phyloP scores from a whole-genome alignment of 2,329 filamentous ascomycete species.

The Pyrenophora teres region DNA sequence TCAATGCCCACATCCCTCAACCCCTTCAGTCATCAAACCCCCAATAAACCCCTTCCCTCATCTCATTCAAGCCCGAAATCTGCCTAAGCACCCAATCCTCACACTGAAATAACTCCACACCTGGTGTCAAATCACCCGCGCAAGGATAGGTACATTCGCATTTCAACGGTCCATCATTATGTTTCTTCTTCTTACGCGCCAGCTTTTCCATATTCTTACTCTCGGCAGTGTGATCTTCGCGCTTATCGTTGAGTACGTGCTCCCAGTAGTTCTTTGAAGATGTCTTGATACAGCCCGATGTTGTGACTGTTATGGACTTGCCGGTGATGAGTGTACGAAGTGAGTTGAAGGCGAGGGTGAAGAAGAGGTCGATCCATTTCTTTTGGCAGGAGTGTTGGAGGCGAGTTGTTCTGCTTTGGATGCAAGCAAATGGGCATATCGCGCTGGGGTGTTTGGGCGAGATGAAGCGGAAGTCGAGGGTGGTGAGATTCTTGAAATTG shows the following conservation, averaged over 20 bases:
- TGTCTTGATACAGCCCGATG: constrained; percentile 22
- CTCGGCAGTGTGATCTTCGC: background rate
- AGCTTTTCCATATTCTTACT: background rate
- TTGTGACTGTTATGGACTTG: background rate
- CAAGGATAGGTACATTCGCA: constrained; percentile 18
- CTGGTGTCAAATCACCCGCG: background rate
- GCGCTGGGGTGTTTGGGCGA: constrained; percentile 19
- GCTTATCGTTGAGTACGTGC: constrained; percentile 2
- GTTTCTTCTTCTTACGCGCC: background rate
- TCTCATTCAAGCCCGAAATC: constrained; percentile 8
- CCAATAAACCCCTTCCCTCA: constrained; percentile 14
- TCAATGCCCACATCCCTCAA: no score
- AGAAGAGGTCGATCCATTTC: constrained; percentile 21
- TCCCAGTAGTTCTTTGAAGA: constrained; percentile 16
- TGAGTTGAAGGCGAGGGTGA: constrained; percentile 7
- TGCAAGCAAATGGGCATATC: constrained; percentile 14
- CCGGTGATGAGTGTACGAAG: background rate
- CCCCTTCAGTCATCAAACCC: constrained; percentile 8
- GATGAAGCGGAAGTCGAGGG: constrained; percentile 27
- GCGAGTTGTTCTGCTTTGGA: background rate
- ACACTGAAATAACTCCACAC: background rate
- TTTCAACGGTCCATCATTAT: background rate
- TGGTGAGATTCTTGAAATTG: constrained; percentile 1
- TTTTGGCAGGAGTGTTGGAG: constrained; percentile 20
- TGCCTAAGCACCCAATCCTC: constrained; percentile 1